Evolutionary conservation across 352 stramenopile genomes (phyloP), one percentile per base, ranked within the genome.

Genomic region (Detonula confervacea): DNA sequence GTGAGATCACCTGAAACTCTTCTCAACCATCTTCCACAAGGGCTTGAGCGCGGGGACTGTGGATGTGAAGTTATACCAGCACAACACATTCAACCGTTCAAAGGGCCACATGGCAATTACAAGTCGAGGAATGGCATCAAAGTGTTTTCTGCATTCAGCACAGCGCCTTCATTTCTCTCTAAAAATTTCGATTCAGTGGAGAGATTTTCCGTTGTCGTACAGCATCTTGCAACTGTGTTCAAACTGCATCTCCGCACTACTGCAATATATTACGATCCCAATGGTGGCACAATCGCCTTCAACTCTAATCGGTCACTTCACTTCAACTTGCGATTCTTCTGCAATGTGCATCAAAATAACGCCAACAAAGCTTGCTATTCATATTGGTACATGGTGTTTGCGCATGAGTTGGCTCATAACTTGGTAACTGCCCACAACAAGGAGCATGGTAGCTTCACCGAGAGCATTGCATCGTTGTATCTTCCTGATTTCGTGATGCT

Each of bases 291-390:
- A 12, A 93, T 93, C 42, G 87, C 87, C 0, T 93, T 93, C 69
- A 93, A 93, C 64, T 73, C 77, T 12, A 86, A 82, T 16, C 63
- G 78, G 60, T 67, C 85, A 29, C 57, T 93, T 1, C 80, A 93
- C 37, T 93, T 91, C 71, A 93, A 93, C 60, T 24, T 93, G 29
- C 56, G 85, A 27, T 91, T 88, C 69, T 93, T 90, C 52, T 63
- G 65, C 30, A 11, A 70, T 14, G 59, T 93, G 16, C 85, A 91
- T 63, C 49, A 74, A 44, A 73, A 81, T 55, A 12, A 65, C 25
- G 46, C 81, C 9, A 22, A 74, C 14, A 77, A 61, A 12, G 63
- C 63, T 49, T 92, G 87, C 52, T 92, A 90, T 63, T 84, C 75
- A 2, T 92, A 92, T 61, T 92, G 87, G 87, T 92, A 77, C 39